Conservation (phyloP, 352 stramenopile genomes). For the Phytopythium aichiense region DNA sequence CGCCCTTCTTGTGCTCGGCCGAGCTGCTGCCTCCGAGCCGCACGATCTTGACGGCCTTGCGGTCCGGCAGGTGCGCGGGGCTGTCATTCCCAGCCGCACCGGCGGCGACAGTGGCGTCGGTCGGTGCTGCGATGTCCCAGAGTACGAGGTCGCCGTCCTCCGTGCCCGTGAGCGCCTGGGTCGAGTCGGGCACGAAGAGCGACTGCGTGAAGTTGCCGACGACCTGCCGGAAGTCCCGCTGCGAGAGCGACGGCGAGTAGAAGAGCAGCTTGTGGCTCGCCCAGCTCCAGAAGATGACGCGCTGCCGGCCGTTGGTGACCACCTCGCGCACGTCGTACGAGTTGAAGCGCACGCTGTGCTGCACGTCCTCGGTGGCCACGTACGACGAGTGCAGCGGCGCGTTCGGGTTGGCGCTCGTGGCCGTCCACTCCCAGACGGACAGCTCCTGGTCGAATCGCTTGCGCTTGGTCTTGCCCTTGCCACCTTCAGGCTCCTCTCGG, state of each 20-base stretch:
- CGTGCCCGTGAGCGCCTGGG: slow-evolving; percentile 82
- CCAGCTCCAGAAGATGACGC: slow-evolving; percentile 91
- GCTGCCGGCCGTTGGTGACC: slow-evolving; percentile 82
- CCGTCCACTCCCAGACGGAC: slow-evolving; percentile 87
- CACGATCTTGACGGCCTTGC: slow-evolving; percentile 83
- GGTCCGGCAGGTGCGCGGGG: slow-evolving; percentile 40
- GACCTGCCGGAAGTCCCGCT: slow-evolving; percentile 76
- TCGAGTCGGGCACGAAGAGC: slow-evolving; percentile 84
- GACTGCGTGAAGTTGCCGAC: slow-evolving; percentile 85
- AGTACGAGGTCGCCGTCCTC: slow-evolving; percentile 85
- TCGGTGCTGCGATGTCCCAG: slow-evolving; percentile 66
- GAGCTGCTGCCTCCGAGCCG: slow-evolving; percentile 39
- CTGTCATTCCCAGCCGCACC: no score
- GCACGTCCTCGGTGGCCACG: slow-evolving; percentile 70
- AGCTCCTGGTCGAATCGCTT: slow-evolving; percentile 70
- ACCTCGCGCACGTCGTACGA: slow-evolving; percentile 85
- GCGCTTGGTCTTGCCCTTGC: slow-evolving; percentile 8
- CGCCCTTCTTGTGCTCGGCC: slow-evolving; percentile 41
- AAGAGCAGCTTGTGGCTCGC: slow-evolving; percentile 71
- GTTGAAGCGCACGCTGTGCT: slow-evolving; percentile 88
- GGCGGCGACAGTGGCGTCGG: slow-evolving; percentile 3
- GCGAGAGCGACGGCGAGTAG: slow-evolving; percentile 80
- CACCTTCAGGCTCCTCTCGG: slow-evolving; percentile 8
- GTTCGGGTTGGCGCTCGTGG: slow-evolving; percentile 16
- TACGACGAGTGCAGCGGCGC: slow-evolving; percentile 49